Percentiles rank a stretch among this genome's conserved stretches.
Conservation (phyloP, 164 flowering plant species). For the Cinnamomum chago region DNA sequence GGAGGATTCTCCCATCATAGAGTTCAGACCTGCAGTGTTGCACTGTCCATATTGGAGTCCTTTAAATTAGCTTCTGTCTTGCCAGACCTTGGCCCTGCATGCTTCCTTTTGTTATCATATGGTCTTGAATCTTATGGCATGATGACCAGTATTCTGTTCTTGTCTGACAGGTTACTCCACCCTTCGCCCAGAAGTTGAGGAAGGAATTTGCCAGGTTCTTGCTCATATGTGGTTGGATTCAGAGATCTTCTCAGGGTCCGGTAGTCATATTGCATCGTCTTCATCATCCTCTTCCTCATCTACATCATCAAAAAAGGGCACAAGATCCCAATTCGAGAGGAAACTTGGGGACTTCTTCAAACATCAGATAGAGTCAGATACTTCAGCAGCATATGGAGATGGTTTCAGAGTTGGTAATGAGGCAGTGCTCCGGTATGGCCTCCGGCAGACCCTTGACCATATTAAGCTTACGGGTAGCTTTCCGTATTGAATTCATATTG, state of each 20-base stretch:
- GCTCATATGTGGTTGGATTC: constrained; percentile 89
- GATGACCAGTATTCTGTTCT: not conserved
- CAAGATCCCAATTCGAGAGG: constrained; percentile 66
- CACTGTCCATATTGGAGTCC: too few species aligned
- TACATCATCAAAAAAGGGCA: constrained; percentile 34
- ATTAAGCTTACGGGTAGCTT: constrained; percentile 69
- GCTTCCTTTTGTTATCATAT: too few species aligned
- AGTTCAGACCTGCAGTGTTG: too few species aligned
- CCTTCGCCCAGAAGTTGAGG: constrained; percentile 79
- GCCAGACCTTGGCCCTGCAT: too few species aligned
- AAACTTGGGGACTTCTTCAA: constrained; percentile 85
- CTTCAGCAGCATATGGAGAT: constrained; percentile 81
- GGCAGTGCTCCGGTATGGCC: constrained; percentile 75
- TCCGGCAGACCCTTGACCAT: constrained; percentile 64
- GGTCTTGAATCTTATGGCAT: too few species aligned
- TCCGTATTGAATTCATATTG: constrained; percentile 31
- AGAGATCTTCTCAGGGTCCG: constrained; percentile 46
- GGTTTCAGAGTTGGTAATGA: constrained; percentile 80
- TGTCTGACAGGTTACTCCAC: constrained; percentile 58
- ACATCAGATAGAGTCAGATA: constrained; percentile 85
- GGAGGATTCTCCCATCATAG: too few species aligned
- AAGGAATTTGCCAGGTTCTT: constrained; percentile 92
- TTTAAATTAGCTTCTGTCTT: too few species aligned
- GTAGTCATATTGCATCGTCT: constrained; percentile 33
- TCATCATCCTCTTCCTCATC: constrained; percentile 30